Evolutionary conservation across 1,139 yeast genomes (phyloP).

Genomic region (Suhomyces taliae): DNA sequence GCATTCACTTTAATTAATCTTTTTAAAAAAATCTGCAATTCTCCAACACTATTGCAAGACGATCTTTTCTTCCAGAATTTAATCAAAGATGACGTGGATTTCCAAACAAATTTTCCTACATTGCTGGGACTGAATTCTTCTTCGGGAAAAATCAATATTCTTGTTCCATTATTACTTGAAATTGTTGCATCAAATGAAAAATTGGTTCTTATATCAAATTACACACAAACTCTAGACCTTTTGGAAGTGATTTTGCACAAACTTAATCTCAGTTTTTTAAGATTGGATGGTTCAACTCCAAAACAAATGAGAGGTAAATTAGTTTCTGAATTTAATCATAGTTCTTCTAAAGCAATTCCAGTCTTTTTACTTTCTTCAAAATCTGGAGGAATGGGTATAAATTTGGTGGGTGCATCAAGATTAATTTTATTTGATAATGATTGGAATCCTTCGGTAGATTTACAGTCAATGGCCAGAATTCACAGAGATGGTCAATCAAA

Average conservation of each 20-base stretch:
- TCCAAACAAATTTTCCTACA: slow-evolving; percentile 13
- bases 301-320: slow-evolving; percentile 60
- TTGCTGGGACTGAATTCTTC: slow-evolving; percentile 13
- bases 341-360: slow-evolving; percentile 43
- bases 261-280: slow-evolving; percentile 49
- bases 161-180: slow-evolving; percentile 55
- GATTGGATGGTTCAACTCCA: slow-evolving; percentile 87
- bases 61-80: slow-evolving; percentile 34
- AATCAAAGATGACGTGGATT: slow-evolving; percentile 12
- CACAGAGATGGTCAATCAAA: slow-evolving; percentile 88
- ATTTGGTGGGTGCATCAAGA: slow-evolving; percentile 87
- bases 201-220: slow-evolving; percentile 84
- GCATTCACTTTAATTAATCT: slow-evolving; percentile 71
- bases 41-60: slow-evolving; percentile 63
- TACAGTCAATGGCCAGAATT: slow-evolving; percentile 94
- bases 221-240: slow-evolving; percentile 82
- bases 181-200: slow-evolving; percentile 58
- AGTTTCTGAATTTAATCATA: slow-evolving; percentile 68
- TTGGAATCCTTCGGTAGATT: slow-evolving; percentile 92
- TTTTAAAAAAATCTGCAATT: slow-evolving; percentile 80
- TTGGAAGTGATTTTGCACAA: slow-evolving; percentile 58
- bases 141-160: slow-evolving; percentile 57
- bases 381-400: slow-evolving; percentile 94
- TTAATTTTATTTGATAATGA: slow-evolving; percentile 83
- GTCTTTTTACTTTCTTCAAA: slow-evolving; percentile 83